phyloP scores from a whole-genome alignment of 2,329 filamentous ascomycete species.

The Xylaria sp. region DNA sequence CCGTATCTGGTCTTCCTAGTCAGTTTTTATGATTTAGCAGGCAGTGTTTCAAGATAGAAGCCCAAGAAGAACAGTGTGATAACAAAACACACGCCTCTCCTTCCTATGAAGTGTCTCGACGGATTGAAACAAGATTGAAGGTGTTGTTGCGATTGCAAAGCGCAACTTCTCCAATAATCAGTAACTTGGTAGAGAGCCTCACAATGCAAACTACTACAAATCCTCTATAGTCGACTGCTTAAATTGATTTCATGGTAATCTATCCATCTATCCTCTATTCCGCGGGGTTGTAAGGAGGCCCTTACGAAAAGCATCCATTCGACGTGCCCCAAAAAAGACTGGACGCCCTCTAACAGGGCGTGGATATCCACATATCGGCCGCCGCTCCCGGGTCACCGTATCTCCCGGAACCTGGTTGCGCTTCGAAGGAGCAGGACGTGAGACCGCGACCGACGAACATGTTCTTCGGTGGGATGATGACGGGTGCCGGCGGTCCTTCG shows the following conservation, averaged over 20 bases:
- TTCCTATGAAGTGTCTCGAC: neutral
- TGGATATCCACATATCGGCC: neutral
- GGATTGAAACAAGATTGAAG: neutral
- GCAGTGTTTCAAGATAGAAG: neutral
- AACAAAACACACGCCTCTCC: neutral
- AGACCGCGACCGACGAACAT: conserved; percentile 36
- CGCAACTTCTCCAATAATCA: neutral
- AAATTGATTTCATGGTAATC: neutral
- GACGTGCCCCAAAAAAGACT: neutral
- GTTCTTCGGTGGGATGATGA: conserved; percentile 42
- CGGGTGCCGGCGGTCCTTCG: conserved; percentile 22
- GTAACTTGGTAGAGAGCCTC: neutral
- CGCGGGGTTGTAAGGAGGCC: neutral
- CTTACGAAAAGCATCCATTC: neutral
- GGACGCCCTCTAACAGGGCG: neutral
- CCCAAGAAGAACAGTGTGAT: neutral
- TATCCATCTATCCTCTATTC: neutral
- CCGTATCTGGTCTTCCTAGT: neutral
- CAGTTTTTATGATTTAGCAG: neutral
- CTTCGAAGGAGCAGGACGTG: neutral
- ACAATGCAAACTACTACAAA: neutral
- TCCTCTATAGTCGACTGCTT: neutral
- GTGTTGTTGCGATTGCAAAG: neutral
- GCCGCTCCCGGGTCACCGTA: neutral
- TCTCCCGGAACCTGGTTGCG: neutral